Conservation (phyloP, 2,329 filamentous ascomycete genomes). For the Colletotrichum sp. region DNA sequence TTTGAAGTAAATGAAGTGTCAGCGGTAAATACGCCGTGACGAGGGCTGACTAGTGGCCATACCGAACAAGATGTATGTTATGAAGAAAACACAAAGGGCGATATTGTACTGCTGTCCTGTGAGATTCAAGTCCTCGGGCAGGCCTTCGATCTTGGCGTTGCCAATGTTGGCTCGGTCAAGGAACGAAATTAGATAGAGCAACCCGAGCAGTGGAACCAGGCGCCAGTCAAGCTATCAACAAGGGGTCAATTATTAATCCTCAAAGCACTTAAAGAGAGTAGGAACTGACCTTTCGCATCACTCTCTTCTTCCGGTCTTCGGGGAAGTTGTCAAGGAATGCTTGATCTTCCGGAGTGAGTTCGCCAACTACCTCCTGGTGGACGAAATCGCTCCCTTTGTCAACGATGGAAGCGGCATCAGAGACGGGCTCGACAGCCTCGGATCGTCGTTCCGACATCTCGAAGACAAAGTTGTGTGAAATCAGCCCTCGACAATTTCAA, state of each 20-base stretch:
- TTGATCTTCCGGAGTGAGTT: neutral
- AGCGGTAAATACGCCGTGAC: neutral
- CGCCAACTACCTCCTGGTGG: neutral
- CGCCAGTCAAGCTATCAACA: slow-evolving; percentile 20
- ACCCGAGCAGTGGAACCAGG: slow-evolving; percentile 55
- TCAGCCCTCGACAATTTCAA: neutral
- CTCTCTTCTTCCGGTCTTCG: neutral
- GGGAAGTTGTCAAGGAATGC: neutral
- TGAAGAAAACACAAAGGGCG: slow-evolving; percentile 63
- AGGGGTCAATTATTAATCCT: rapidly evolving
- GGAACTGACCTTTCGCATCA: neutral
- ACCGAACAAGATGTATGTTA: slow-evolving; percentile 68
- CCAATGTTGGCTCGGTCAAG: slow-evolving; percentile 58
- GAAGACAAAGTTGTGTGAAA: neutral
- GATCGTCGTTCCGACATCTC: neutral
- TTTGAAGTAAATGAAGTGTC: neutral
- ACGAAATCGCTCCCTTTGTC: neutral
- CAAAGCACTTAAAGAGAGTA: rapidly evolving
- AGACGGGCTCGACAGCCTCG: neutral
- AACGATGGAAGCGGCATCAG: neutral
- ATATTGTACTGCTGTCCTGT: slow-evolving; percentile 59
- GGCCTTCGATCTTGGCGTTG: slow-evolving; percentile 55
- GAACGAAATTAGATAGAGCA: slow-evolving; percentile 61
- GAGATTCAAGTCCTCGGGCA: slow-evolving; percentile 46
- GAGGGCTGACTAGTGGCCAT: neutral